Evolutionary conservation across 108 stramenopile genomes (phyloP), one percentile per base, ranked within the genome.

Genomic region (Skeletonema grethae): DNA sequence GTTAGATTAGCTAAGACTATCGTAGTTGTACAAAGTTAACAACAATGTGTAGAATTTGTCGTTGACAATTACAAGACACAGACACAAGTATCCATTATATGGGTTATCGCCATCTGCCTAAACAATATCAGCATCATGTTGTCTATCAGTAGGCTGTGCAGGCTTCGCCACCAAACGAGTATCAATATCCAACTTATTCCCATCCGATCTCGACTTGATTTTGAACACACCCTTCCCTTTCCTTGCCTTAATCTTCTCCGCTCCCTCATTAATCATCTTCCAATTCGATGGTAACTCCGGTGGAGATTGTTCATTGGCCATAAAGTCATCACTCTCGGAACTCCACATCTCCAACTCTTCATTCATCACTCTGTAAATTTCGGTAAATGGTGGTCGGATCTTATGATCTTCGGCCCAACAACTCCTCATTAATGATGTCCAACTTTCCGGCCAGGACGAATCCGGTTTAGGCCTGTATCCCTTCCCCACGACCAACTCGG

Each of bases 381-480:
- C 72, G 15, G 84, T 86, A 83, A 95, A 95, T 55, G 86, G 67
- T 15, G 91, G 91, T 18, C 94, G 83, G 60, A 25, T 60, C 1
- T 39, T 22, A 30, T 66, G 50, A 57, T 89, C 88, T 5, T 78
- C 59, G 15, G 82, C 38, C 94, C 94, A 95, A 62, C 87, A 89
- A 59, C 75, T 62, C 15, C 73, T 71, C 91, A 92, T 92, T 25
- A 95, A 61, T 39, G 85, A 77, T 11, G 66, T 63, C 94, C 94
- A 95, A 45, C 79, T 63, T 53, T 72, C 53, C n/a, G 94, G 94
- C 94, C 94, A 95, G 16, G 91, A 88, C 38, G 76, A 16, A 29
- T 91, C 87, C 1, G 80, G 79, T 56, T 77, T 86, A 0, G 94
- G 94, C 32, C 94, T 65, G n/a, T 87, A 70, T 29, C 91, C 91